Conservation (phyloP, 805 yeast genomes). For the Ogataea zsoltii region DNA sequence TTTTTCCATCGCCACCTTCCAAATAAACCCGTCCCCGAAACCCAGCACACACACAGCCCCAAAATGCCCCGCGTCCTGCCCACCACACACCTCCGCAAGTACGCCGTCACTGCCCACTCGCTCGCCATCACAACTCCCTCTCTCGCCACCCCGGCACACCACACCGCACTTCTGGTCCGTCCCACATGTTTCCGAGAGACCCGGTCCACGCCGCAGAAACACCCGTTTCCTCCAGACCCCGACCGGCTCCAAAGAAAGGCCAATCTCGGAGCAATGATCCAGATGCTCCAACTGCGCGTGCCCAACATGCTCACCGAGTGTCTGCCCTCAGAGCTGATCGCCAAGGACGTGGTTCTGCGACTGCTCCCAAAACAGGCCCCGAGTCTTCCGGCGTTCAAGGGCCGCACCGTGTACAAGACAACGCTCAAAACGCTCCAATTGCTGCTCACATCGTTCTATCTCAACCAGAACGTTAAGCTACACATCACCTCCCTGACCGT, state of each 20-base stretch:
- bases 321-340: constrained; percentile 45
- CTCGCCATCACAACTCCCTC: neutral
- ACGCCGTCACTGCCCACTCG: neutral
- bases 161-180: too few relatives aligned
- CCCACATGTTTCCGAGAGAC: neutral
- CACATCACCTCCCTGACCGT: constrained; percentile 48
- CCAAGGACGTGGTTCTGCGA: constrained; percentile 50
- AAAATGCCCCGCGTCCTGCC: too few relatives aligned
- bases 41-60: too few relatives aligned
- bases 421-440: constrained; percentile 58
- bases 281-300: constrained; percentile 45
- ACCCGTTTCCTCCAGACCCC: neutral
- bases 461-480: constrained; percentile 51
- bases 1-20: too few relatives aligned
- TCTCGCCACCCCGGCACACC: too few relatives aligned
- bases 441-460: constrained; percentile 53
- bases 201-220: neutral
- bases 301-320: constrained; percentile 51
- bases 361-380: constrained; percentile 58
- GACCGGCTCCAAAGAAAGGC: constrained; percentile 37
- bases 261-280: constrained; percentile 56
- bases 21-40: too few relatives aligned
- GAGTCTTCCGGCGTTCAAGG: constrained; percentile 56
- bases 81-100: too few relatives aligned
- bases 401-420: constrained; percentile 55